A percentile compares a stretch with the other conserved stretches of the same genome.
phyloP scores from a whole-genome alignment of 176 grass and related monocot genomes.

The Carex cristatella region DNA sequence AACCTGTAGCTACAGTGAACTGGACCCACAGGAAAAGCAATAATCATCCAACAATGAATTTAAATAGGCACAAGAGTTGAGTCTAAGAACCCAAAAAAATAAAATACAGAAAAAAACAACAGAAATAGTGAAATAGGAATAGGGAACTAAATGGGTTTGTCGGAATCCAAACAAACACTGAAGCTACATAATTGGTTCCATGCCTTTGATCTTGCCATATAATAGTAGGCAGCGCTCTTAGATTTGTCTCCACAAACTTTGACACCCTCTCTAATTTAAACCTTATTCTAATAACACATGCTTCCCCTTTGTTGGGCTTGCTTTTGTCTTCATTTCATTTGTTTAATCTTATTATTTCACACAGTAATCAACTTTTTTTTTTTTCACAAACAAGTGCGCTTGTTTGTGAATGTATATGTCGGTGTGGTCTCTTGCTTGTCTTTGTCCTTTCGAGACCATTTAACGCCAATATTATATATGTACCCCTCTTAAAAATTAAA shows the following conservation, averaged over 20 bases:
- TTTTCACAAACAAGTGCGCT: background rate
- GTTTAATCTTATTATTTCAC: background rate
- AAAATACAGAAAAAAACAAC: background rate
- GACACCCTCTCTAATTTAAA: background rate
- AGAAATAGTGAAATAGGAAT: constrained; percentile 3
- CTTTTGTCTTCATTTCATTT: constrained; percentile 2
- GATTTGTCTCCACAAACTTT: constrained; percentile 7
- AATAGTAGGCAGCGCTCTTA: constrained; percentile 14
- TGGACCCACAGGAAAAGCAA: background rate
- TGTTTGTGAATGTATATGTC: background rate
- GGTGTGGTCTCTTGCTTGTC: background rate
- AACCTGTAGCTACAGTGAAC: background rate
- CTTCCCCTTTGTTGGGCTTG: background rate
- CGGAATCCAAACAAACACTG: constrained; percentile 12
- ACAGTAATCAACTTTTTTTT: background rate
- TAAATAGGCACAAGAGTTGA: background rate
- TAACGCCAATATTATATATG: background rate
- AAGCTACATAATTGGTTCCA: background rate
- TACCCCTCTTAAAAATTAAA: background rate
- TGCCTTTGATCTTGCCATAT: background rate
- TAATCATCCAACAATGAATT: background rate
- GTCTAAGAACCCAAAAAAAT: too few species aligned
- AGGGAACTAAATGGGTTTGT: constrained; percentile 13
- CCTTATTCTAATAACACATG: constrained; percentile 15
- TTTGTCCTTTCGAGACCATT: background rate